Conservation (phyloP, 2,329 filamentous ascomycete genomes). For the Xylaria hypoxylon region DNA sequence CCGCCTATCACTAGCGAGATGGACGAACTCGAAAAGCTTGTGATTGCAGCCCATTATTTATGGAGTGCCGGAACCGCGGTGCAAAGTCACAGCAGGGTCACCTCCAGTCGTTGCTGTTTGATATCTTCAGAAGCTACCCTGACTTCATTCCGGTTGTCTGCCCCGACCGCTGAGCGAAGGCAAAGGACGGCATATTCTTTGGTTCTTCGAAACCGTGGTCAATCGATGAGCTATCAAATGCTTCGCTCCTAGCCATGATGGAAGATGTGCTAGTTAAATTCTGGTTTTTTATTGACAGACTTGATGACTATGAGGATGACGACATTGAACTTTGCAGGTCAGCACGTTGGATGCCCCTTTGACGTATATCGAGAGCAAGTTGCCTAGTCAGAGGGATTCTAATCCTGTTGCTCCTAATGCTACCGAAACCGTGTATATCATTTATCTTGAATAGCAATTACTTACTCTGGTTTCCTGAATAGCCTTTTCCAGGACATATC, state of each 20-base stretch:
- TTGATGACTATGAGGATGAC: background rate
- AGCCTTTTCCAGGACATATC: too few species aligned
- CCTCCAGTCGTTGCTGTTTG: background rate
- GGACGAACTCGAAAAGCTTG: background rate
- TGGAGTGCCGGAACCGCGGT: conserved; percentile 16
- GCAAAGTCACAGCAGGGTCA: conserved; percentile 21
- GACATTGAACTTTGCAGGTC: background rate
- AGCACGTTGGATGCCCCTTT: too few species aligned
- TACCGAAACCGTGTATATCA: too few species aligned
- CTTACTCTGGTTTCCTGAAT: too few species aligned
- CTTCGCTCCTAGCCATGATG: too few species aligned
- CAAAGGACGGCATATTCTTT: too few species aligned
- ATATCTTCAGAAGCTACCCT: background rate
- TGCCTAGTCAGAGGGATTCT: too few species aligned
- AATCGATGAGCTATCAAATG: too few species aligned
- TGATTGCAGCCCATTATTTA: conserved; percentile 18
- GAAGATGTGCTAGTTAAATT: background rate
- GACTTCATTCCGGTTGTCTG: background rate
- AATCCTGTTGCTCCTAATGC: too few species aligned
- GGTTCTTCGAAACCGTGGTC: too few species aligned
- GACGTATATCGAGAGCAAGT: too few species aligned
- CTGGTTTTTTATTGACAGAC: background rate
- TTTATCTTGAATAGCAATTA: too few species aligned
- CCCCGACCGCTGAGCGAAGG: background rate
- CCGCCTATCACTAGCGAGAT: background rate